Conservation (phyloP, 1,284 basidiomycete genomes). For the Moesziomyces sp. region DNA sequence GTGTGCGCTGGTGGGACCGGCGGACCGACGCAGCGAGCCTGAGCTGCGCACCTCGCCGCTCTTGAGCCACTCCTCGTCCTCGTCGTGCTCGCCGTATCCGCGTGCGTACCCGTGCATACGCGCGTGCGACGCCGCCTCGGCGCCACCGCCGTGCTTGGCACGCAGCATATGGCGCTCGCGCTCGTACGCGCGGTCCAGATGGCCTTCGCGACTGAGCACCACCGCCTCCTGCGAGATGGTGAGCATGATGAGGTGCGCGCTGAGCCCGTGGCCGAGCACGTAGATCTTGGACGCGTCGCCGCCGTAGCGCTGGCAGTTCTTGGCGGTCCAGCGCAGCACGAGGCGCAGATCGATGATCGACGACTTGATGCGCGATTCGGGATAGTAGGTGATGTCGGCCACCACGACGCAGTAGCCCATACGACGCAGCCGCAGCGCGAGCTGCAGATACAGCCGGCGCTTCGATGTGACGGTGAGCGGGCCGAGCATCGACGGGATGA, state of each 20-base stretch:
- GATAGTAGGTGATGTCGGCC: constrained; percentile 67
- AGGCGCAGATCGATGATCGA: constrained; percentile 66
- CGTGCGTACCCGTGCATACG: not conserved
- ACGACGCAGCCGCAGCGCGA: constrained; percentile 66
- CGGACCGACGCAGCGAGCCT: not conserved
- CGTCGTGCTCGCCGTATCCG: constrained; percentile 15
- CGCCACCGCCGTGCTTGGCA: constrained; percentile 4
- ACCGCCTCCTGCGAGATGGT: constrained; percentile 68
- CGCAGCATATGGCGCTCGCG: constrained; percentile 27
- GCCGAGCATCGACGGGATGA: constrained; percentile 65
- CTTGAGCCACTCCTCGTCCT: constrained; percentile 49
- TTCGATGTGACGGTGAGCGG: constrained; percentile 46
- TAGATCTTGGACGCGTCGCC: constrained; percentile 67
- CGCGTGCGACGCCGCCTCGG: not conserved
- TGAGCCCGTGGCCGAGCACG: constrained; percentile 67
- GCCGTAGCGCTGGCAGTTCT: constrained; percentile 64
- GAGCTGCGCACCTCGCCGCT: constrained; percentile 36
- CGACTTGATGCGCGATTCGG: constrained; percentile 61
- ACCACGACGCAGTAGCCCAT: constrained; percentile 68
- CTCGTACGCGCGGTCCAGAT: constrained; percentile 46
- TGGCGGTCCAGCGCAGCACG: constrained; percentile 67
- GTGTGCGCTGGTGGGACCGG: constrained; percentile 1
- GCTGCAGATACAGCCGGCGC: constrained; percentile 62
- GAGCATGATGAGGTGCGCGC: constrained; percentile 68
- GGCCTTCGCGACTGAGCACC: constrained; percentile 57